Conservation (phyloP, 2,329 filamentous ascomycete species). For the Chaetomiaceae sp. region DNA sequence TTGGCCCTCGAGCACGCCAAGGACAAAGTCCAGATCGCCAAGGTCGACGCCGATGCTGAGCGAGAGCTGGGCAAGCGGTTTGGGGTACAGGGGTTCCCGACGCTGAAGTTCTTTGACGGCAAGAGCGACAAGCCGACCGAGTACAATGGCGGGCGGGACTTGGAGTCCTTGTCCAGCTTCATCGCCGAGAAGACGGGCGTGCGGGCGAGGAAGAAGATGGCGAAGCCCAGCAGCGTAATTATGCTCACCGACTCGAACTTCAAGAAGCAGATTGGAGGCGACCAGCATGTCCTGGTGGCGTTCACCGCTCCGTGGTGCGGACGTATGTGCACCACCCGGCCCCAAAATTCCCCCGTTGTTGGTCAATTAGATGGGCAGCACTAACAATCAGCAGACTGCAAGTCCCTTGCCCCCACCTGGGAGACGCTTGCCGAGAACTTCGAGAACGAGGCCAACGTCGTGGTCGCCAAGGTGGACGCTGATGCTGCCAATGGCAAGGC, state of each 20-base stretch:
- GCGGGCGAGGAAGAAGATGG: constrained; percentile 71
- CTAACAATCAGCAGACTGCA: constrained; percentile 69
- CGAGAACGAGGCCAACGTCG: constrained; percentile 67
- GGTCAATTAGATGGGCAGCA: too few relatives aligned
- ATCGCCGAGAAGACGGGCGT: constrained; percentile 82
- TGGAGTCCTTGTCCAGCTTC: constrained; percentile 79
- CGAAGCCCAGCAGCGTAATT: constrained; percentile 68
- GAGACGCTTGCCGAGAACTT: constrained; percentile 83
- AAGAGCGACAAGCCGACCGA: constrained; percentile 81
- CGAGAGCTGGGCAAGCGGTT: constrained; percentile 79
- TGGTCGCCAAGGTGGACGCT: constrained; percentile 94
- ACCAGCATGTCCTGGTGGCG: constrained; percentile 88
- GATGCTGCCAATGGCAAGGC: constrained; percentile 82
- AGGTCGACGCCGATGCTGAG: constrained; percentile 92
- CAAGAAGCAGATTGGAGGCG: constrained; percentile 69
- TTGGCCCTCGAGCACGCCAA: constrained; percentile 65
- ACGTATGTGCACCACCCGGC: constrained; percentile 60
- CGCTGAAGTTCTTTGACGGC: constrained; percentile 95
- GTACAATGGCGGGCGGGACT: constrained; percentile 80
- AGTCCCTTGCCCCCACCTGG: constrained; percentile 84
- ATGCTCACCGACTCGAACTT: constrained; percentile 79
- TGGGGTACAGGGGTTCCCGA: constrained; percentile 91
- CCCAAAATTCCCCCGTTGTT: too few relatives aligned
- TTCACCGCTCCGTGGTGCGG: constrained; percentile 99
- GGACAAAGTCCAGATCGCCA: constrained; percentile 78